Percentiles rank a stretch among this genome's conserved stretches.
These are phyloP conservation scores for Codiaeum variegatum DNA, from an alignment of 441 rosid genomes.

Conservation along the genomic window DNA sequence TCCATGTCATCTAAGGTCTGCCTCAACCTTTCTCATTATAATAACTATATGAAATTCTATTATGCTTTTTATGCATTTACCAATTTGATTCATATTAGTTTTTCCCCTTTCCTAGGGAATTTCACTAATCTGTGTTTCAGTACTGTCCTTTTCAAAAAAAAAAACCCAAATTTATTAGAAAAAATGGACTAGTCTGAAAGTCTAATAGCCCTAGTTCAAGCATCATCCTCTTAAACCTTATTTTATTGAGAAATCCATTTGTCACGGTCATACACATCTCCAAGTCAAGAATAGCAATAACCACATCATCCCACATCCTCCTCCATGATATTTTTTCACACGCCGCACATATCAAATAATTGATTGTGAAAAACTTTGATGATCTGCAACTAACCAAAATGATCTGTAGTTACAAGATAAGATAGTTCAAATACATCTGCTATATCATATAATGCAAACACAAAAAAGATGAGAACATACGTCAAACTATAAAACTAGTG, in stretches of 20 bases:
- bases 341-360: not conserved
- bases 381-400: too few relatives aligned
- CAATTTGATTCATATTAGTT: not conserved
- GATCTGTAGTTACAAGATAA: not conserved
- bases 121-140: not conserved
- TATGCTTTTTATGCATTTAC: not conserved
- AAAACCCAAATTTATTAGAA: not conserved
- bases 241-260: not conserved
- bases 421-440: not conserved
- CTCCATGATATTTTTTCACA: not conserved
- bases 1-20: not conserved
- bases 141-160: not conserved
- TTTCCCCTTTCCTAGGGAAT: not conserved
- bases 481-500: not conserved
- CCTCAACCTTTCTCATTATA: not conserved
- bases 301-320: not conserved
- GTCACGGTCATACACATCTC: not conserved
- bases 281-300: not conserved
- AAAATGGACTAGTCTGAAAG: not conserved
- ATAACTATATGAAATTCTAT: not conserved
- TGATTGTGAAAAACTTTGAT: not conserved
- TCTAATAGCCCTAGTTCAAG: not conserved
- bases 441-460: not conserved
- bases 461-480: not conserved
- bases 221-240: not conserved